Evolutionary conservation across 1,284 basidiomycete genomes (phyloP), one percentile per base, ranked within the genome.

Genomic region (Rhodotorula mucilaginosa): DNA sequence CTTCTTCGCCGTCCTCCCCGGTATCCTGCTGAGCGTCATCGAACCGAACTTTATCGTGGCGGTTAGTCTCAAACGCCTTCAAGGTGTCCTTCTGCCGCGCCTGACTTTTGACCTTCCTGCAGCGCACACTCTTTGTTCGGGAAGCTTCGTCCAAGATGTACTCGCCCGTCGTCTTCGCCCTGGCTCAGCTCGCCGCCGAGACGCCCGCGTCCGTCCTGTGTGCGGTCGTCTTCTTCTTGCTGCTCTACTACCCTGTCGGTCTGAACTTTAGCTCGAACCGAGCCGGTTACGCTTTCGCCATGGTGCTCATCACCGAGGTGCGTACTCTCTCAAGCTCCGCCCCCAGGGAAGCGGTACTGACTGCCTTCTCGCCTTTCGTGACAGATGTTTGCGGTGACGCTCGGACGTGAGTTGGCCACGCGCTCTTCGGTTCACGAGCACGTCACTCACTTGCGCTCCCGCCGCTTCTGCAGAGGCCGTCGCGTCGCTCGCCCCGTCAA

Each of bases 131-230:
- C 51, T 89, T 89, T 80, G 86, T 90, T 73, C 86, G 90, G 80
- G 88, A 88, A 76, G 79, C 82, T 0, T 81, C 79, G n/a, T 83
- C 82, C 58, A 83, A 83, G 79, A 84, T 84, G 72, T 92, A 92
- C 80, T 89, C 88, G 1, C 88, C 89, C 0, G 87, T 87, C 71
- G 89, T 92, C 60, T 95, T 95, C 79, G 90, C 92, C 19, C 85
- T 91, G 8, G 51, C 60, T 26, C 92, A 93, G 79, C 84, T 94
- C 56, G 80, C 91, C 29, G 90, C 91, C 67, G 92, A 95, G 81
- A 86, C 90, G 74, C 92, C 90, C 2, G 90, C 91, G 82, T 90
- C 87, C 58, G 51, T 77, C 47, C 74, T 90, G 5, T 93, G 90
- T 74, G 88, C 86, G 1, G 80, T 88, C 66, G 84, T 88, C 0